Percentiles rank a stretch among this genome's conserved stretches.
phyloP scores from a whole-genome alignment of 495 filamentous ascomycete genomes.

The Chaetomidium leptoderma region DNA sequence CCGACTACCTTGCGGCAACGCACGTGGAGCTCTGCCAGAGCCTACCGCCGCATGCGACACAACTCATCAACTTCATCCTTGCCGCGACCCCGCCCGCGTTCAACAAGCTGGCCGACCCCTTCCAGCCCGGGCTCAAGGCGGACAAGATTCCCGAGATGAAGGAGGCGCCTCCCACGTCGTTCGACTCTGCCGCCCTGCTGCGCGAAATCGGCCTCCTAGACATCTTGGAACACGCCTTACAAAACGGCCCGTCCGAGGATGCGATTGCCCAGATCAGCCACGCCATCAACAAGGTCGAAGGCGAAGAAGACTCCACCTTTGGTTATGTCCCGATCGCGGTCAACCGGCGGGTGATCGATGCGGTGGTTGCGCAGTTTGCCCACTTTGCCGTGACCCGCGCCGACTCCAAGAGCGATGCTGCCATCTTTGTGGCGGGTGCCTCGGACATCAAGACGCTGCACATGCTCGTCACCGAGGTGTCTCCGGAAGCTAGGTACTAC shows the following conservation, averaged over 20 bases:
- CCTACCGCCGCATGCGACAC: constrained; percentile 79
- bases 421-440: constrained; percentile 63
- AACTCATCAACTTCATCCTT: constrained; percentile 85
- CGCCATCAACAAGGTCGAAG: constrained; percentile 54
- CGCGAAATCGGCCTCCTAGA: constrained; percentile 60
- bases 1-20: constrained; percentile 84
- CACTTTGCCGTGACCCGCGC: constrained; percentile 58
- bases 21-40: constrained; percentile 79
- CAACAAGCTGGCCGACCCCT: constrained; percentile 75
- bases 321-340: constrained; percentile 62
- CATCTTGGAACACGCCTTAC: constrained; percentile 61
- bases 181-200: constrained; percentile 55
- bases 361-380: constrained; percentile 78
- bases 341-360: constrained; percentile 69
- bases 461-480: constrained; percentile 66
- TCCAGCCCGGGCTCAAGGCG: constrained; percentile 71
- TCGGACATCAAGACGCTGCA: constrained; percentile 72
- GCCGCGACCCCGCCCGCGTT: constrained; percentile 75
- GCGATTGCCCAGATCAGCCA: constrained; percentile 67
- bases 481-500: constrained; percentile 78
- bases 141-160: constrained; percentile 76
- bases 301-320: constrained; percentile 54
- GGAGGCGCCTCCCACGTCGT: constrained; percentile 57
- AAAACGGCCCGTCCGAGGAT: constrained; percentile 58
- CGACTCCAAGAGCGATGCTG: constrained; percentile 51